Evolutionary conservation across 257 asterid genomes (phyloP), one percentile per base, ranked within the genome.

Genomic region (Solanum appendiculatum): DNA sequence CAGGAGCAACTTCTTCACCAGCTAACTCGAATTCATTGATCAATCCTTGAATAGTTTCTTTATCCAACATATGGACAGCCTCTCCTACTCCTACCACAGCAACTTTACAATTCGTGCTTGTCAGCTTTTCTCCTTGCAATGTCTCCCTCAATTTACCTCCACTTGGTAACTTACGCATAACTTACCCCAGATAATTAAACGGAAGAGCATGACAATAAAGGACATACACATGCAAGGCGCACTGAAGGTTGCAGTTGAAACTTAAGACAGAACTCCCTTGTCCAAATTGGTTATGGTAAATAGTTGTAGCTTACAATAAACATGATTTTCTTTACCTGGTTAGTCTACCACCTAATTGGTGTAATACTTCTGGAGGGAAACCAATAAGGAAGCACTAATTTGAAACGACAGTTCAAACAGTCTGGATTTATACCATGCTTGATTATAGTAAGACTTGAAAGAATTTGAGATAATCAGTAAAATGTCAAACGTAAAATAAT

Each of bases 41-140:
- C 89, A 97, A 90, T 83, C 89, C 86, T 78, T 95, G 96, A 36
- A 95, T 96, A 2, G 95, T 91, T 87, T 93, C 96, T 31, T 93
- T 96, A 86, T 93, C 95, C 93, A 97, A 86, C 70, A 90, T 87
- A 40, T 93, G 95, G 88, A 94, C 95, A 15, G 94, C 91, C 93
- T 97, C 99, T 14, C 95, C 96, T 4, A 88, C 92, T 60, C 98
- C 99, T 70, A 97, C 68, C 34, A 95, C 92, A 42, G 98, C 87
- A 81, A 95, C 93, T 11, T 98, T 97, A 96, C 99, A 97, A 36
- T 87, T 89, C 8, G 94, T 91, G 92, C 99, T 95, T 1, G 96
- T 94, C 82, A 97, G 90, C 88, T 95, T 97, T 78, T 95, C 98
- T 42, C 99, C 99, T 89, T 95, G 99, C n/a, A 97, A 86, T 63